Conservation (phyloP, 768 basidiomycete genomes). For the Serendipita vermifera region DNA sequence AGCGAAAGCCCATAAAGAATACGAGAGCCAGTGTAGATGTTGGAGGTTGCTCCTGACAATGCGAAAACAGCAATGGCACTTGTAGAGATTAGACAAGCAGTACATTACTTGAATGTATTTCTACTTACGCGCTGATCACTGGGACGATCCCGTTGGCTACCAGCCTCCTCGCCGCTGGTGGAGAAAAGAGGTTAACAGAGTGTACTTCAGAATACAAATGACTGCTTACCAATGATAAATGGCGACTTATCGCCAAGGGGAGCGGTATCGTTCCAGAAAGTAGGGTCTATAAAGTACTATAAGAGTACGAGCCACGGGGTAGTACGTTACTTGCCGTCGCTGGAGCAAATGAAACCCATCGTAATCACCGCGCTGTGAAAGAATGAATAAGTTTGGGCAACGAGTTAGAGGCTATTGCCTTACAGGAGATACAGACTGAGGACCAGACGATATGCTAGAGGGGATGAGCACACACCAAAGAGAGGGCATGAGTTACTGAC, state of each 20-base stretch:
- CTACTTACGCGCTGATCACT: not conserved
- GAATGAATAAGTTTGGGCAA: too few species aligned
- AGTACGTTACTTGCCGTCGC: not conserved
- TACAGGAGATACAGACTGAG: not conserved
- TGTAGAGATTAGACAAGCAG: not conserved
- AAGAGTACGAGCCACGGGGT: not conserved
- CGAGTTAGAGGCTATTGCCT: too few species aligned
- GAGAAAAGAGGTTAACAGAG: not conserved
- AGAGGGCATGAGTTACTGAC: not conserved
- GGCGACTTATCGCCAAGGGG: not conserved
- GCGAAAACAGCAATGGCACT: not conserved
- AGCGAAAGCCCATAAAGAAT: not conserved
- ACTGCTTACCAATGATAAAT: constrained; percentile 3
- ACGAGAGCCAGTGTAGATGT: not conserved
- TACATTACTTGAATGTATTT: not conserved
- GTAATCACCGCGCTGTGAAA: too few species aligned
- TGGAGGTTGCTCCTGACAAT: not conserved
- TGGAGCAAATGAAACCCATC: constrained; percentile 1
- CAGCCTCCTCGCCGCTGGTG: not conserved
- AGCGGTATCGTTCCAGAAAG: too few species aligned
- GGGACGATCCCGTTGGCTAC: not conserved
- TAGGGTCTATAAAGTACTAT: not conserved
- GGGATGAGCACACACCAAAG: not conserved
- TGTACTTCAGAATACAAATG: not conserved
- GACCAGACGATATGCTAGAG: constrained; percentile 6